Base-by-base conservation (phyloP, 164 flowering plant species). In the Umbellularia californica region DNA sequence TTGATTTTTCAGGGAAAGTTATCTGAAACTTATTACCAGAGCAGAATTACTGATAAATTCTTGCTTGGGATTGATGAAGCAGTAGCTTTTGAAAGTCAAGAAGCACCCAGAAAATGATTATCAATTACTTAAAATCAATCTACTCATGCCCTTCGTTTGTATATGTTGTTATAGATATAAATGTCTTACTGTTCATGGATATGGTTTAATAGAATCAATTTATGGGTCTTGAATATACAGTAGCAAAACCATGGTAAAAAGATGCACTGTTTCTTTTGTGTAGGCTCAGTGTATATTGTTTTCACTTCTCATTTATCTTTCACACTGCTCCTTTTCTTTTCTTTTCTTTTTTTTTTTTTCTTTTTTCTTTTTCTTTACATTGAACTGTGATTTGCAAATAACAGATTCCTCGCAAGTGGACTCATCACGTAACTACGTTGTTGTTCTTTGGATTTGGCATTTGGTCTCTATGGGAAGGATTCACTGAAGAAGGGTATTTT, bases 391-490 rank as follows among this genome's bases (percentile, higher is more conserved):
- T 15, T 24, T 72, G 68, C 12, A 58, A 30, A n/a, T 64, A 30
- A 30, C 60, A 94, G 99, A 83, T 96, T 52, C 83, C 99, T 64
- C 97, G 97, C 23, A 86, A 81, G 75, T 90, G 90, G 93, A 84
- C 98, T 74, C 98, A 96, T 85, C 97, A 94, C 74, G 79, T 96
- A 68, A 89, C 99, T 74, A 96, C 99, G 28, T 14, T 90, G 15
- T 82, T 96, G 76, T 96, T 94, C 83, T 85, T 96, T 79, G 92
- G 88, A 13, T 96, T 96, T 86, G 99, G 99, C 14, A 76, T 96
- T 19, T 95, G 96, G 98, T 90, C 98, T 20, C 79, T 94, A 58
- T 88, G 97, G 95, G 99, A 96, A 80, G 99, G 85, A 71, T 88
- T 90, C 77, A 82, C 80, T 23, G 90, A 82, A 68, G 82, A 84